Percentiles rank a stretch among this genome's conserved stretches.
Evolutionary conservation across 345 rosid genomes (phyloP).

Genomic region (Pistacia atlantica): DNA sequence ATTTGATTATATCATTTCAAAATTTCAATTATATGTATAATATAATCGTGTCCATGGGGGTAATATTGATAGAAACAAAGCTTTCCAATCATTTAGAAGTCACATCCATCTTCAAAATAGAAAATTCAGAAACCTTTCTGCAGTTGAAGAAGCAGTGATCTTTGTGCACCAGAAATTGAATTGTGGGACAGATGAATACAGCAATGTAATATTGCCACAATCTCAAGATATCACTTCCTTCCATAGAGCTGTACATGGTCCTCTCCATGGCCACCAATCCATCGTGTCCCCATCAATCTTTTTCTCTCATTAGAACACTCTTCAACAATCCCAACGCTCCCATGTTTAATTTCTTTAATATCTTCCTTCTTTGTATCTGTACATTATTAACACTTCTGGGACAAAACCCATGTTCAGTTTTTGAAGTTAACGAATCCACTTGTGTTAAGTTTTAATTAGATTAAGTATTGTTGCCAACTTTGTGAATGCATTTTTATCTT

Average conservation of each 20-base stretch:
- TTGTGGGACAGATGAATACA: constrained; percentile 13
- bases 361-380: neutral
- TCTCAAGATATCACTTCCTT: no score
- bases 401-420: neutral
- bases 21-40: no score
- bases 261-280: constrained; percentile 6
- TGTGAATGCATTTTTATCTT: neutral
- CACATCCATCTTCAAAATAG: neutral
- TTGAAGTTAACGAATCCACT: no score
- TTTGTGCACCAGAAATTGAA: constrained; percentile 9
- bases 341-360: neutral
- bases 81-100: constrained; percentile 23
- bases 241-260: neutral
- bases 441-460: no score
- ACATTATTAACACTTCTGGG: neutral
- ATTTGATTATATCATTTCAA: no score
- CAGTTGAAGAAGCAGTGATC: neutral
- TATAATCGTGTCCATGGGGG: neutral
- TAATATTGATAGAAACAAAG: neutral
- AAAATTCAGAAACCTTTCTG: neutral
- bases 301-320: constrained; percentile 36
- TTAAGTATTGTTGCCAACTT: neutral
- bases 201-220: neutral
- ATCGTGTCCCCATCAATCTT: constrained; percentile 23
- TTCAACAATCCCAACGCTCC: constrained; percentile 38